Evolutionary conservation across 805 yeast genomes (phyloP), one percentile per base, ranked within the genome.

Genomic region (Priceomyces fermenticarens): DNA sequence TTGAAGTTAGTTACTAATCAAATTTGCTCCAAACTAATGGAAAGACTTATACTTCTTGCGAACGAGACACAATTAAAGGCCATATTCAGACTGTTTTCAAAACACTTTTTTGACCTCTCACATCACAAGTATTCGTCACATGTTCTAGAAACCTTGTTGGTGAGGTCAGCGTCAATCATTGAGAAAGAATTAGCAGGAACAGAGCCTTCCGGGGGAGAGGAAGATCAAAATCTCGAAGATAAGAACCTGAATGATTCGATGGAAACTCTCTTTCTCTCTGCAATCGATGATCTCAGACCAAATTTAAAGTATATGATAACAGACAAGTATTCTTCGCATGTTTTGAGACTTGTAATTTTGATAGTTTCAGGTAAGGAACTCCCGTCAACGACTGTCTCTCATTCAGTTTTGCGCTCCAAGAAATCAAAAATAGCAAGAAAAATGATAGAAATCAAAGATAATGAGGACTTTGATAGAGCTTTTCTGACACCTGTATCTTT

Each of bases 71-170:
- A 88, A 58, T 62, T 88, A 44, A 81, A 81, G 51, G 67, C 70
- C 26, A 57, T 90, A 0, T 85, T 83, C 60, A 74, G 72, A 44
- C 78, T 82, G 1, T 85, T 89, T 54, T 71, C 71, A 32, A 88
- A 85, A n/a, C 85, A 85, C 48, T 84, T 87, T 51, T 78, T 75
- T n/a, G 78, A 83, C 14, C 70, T 90, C 48, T 77, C 93, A 3
- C 81, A 81, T 51, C 97, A 93, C 55, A 89, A 90, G 58, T 91
- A 88, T 57, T 81, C 97, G 1, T 90, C 97, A 0, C 99, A 93
- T 62, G 95, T 95, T 45, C 70, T 89, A 40, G 98, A 91, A 60
- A 87, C 98, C 0, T 70, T 89, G 29, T 62, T 91, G 23, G 85
- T 85, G 25, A 72, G 91, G 58, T 62, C 80, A 39, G 91, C 96